Evolutionary conservation across 1,284 basidiomycete genomes (phyloP).

Genomic region (Cerrena zonata): DNA sequence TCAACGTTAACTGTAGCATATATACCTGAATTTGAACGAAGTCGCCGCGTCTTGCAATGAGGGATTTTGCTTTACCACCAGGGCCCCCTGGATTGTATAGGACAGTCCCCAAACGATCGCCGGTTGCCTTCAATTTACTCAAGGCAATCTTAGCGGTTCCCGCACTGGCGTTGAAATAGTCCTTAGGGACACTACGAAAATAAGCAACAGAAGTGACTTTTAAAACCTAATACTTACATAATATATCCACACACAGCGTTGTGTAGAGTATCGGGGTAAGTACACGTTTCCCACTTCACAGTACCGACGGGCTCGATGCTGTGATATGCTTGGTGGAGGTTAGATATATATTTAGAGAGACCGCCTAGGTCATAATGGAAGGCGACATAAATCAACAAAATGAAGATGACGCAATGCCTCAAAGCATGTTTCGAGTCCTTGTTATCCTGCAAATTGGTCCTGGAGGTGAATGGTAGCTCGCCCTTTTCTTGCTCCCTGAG

Average conservation of each 20-base stretch:
- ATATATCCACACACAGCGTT: not conserved
- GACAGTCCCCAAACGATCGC: slow-evolving; percentile 18
- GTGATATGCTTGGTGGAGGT: too few relatives aligned
- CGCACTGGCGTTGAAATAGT: slow-evolving; percentile 20
- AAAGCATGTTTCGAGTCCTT: too few relatives aligned
- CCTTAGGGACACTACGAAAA: slow-evolving; percentile 19
- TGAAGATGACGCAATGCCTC: too few relatives aligned
- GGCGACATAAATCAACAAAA: too few relatives aligned
- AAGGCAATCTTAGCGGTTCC: slow-evolving; percentile 22
- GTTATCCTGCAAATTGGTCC: too few relatives aligned
- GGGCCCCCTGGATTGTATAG: slow-evolving; percentile 24
- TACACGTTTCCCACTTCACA: not conserved
- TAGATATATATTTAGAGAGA: too few relatives aligned
- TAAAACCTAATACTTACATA: not conserved
- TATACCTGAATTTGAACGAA: slow-evolving; percentile 16
- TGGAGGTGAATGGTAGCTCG: too few relatives aligned
- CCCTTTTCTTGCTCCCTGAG: too few relatives aligned
- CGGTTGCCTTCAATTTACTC: slow-evolving; percentile 16
- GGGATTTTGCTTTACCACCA: slow-evolving; percentile 15
- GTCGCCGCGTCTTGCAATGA: slow-evolving; percentile 12
- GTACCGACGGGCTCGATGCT: not conserved
- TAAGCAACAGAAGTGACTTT: not conserved
- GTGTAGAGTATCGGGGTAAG: not conserved
- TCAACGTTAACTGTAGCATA: not conserved
- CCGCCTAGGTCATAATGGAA: too few relatives aligned